A percentile compares a stretch with the other conserved stretches of the same genome.
phyloP scores from a whole-genome alignment of 2,329 filamentous ascomycete genomes.

The Canariomyces notabilis region DNA sequence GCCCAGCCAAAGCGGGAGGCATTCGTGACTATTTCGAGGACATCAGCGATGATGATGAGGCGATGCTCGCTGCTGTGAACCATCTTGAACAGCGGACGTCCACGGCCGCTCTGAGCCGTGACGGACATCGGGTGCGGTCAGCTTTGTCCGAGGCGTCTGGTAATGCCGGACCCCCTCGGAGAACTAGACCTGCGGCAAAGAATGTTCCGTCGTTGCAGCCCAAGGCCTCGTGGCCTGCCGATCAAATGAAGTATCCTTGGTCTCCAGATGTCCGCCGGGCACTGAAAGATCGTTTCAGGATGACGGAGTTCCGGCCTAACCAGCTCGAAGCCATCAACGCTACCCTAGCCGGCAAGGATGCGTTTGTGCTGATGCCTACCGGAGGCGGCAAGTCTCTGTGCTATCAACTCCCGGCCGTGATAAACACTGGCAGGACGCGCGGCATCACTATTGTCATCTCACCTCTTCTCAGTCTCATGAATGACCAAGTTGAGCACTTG shows the following conservation, averaged over 20 bases:
- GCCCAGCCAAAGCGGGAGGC: slow-evolving; percentile 2
- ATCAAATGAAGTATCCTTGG: slow-evolving; percentile 68
- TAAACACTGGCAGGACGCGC: slow-evolving; percentile 71
- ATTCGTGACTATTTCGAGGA: slow-evolving; percentile 24
- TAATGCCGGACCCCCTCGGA: slow-evolving; percentile 24
- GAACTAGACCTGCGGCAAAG: slow-evolving; percentile 25
- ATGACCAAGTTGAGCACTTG: slow-evolving; percentile 88
- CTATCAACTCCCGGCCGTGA: slow-evolving; percentile 87
- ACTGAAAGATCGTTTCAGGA: slow-evolving; percentile 77
- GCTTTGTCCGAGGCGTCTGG: slow-evolving; percentile 46
- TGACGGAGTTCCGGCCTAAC: slow-evolving; percentile 82
- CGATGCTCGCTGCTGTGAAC: slow-evolving; percentile 48
- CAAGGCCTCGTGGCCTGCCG: slow-evolving; percentile 39
- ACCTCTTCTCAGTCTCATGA: slow-evolving; percentile 90
- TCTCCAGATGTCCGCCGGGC: slow-evolving; percentile 76
- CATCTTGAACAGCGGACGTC: slow-evolving; percentile 43
- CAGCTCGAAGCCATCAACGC: slow-evolving; percentile 96
- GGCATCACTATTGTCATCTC: slow-evolving; percentile 95
- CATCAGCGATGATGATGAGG: slow-evolving; percentile 36
- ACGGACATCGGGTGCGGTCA: slow-evolving; percentile 28
- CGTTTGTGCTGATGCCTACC: slow-evolving; percentile 96
- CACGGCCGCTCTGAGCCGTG: slow-evolving; percentile 24
- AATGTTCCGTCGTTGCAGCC: slow-evolving; percentile 27
- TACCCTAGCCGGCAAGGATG: slow-evolving; percentile 79
- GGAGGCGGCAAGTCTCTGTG: slow-evolving; percentile 95